These are phyloP conservation scores for Cercis canadensis DNA, from an alignment of 306 rosid genomes.

Conservation along the genomic window DNA sequence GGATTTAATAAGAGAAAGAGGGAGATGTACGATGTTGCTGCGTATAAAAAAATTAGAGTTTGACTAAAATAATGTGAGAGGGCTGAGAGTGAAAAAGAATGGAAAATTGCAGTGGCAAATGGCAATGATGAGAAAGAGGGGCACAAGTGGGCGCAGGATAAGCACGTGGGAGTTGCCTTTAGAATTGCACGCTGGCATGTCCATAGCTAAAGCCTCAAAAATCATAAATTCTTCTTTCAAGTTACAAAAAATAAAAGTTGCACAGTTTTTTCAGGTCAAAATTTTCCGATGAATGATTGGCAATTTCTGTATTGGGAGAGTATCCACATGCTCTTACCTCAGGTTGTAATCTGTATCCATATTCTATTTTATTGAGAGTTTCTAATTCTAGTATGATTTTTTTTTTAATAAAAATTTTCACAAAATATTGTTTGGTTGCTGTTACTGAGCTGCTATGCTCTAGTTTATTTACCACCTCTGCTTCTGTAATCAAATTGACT, in stretches of 20 bases:
- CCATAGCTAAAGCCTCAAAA: constrained; percentile 38
- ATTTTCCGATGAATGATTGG: constrained; percentile 53
- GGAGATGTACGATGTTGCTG: constrained; percentile 43
- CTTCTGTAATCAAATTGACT: constrained; percentile 25
- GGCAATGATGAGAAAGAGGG: constrained; percentile 72
- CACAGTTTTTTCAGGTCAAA: constrained; percentile 32
- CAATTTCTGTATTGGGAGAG: constrained; percentile 46
- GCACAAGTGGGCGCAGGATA: constrained; percentile 75
- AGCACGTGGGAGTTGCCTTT: constrained; percentile 90
- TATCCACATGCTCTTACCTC: constrained; percentile 32
- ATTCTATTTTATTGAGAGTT: constrained; percentile 37
- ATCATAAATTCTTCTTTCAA: constrained; percentile 39
- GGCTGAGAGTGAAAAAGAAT: constrained; percentile 33
- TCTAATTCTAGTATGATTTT: constrained; percentile 22
- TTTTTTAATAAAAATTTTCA: background rate
- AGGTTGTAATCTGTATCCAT: constrained; percentile 30
- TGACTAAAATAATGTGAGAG: constrained; percentile 58
- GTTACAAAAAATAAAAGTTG: constrained; percentile 24
- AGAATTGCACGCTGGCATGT: constrained; percentile 79
- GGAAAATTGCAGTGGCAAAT: constrained; percentile 47
- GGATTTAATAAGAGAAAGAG: constrained; percentile 20
- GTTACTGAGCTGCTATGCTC: constrained; percentile 17
- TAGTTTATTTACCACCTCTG: constrained; percentile 3
- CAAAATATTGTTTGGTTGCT: background rate
- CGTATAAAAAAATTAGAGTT: constrained; percentile 60